Conservation (phyloP, 768 basidiomycete genomes). For the Leucosporidium yakuticum region DNA sequence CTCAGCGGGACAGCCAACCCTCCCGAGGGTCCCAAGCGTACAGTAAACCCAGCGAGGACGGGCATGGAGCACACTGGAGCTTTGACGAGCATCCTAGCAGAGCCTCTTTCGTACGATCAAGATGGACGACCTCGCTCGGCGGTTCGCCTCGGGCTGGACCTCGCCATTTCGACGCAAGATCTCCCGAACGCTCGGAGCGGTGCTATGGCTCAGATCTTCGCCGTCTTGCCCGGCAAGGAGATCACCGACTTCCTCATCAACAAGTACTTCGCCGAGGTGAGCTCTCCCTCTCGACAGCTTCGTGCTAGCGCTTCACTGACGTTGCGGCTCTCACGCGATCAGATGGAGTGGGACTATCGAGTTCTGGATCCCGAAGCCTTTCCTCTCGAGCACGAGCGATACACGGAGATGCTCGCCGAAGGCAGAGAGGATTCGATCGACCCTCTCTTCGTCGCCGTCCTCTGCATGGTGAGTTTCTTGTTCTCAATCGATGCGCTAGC, state of each 20-base stretch:
- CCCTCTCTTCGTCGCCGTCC: slow-evolving; percentile 29
- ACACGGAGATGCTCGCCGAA: slow-evolving; percentile 13
- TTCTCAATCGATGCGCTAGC: not conserved
- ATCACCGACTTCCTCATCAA: slow-evolving; percentile 17
- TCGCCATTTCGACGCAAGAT: slow-evolving; percentile 28
- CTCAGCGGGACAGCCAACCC: slow-evolving; percentile 14
- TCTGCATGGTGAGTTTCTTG: slow-evolving; percentile 25
- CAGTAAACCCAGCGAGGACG: slow-evolving; percentile 2
- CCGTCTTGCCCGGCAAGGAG: slow-evolving; percentile 26
- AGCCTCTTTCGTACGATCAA: slow-evolving; percentile 32
- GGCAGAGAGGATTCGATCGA: slow-evolving; percentile 25
- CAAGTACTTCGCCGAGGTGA: slow-evolving; percentile 20
- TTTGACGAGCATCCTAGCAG: slow-evolving; percentile 28
- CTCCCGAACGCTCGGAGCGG: slow-evolving; percentile 13
- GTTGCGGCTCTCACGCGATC: not conserved
- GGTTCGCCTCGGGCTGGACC: slow-evolving; percentile 30
- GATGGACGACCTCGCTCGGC: slow-evolving; percentile 29
- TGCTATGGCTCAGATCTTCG: slow-evolving; percentile 25
- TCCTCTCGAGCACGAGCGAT: slow-evolving; percentile 23
- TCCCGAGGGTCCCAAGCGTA: not conserved
- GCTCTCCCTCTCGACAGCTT: not conserved
- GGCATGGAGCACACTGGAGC: slow-evolving; percentile 24
- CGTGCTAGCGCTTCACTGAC: not conserved
- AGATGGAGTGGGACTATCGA: slow-evolving; percentile 31
- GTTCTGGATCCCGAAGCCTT: slow-evolving; percentile 26